Evolutionary conservation across 2,329 filamentous ascomycete species (phyloP), one percentile per base, ranked within the genome.

Genomic region (Scedosporium dehoogii): DNA sequence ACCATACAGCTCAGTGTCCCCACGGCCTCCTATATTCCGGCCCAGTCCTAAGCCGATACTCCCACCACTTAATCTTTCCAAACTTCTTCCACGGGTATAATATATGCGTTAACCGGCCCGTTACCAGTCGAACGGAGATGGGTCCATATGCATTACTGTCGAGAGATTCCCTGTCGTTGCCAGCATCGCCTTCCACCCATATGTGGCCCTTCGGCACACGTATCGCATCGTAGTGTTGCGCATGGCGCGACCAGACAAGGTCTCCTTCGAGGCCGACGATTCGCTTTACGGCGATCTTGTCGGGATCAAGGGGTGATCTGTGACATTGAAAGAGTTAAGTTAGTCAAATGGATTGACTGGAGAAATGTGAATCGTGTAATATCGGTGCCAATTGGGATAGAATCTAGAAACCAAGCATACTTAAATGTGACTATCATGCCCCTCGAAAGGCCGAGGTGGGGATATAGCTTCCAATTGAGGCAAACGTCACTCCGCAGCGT

Each of bases 81-180:
- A 82, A 79, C 74, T 84, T 82, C 63, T 77, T 75, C 66, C 80
- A 81, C 2, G 91, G 91, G 76, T 85, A 88, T 62, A 96, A 71
- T 38, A 96, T 81, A 71, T 86, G 85, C 12, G 87, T 84, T 21
- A 92, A 85, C 69, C 81, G 86, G 0, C 92, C 92, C 44, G 86
- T 85, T 42, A 97, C 83, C 66, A 97, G 72, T 62, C 83, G 84
- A 66, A 84, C 85, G 25, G 89, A 88, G 58, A 96, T 85, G 3
- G 94, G 91, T 1, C 94, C 94, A 73, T 96, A 97, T 12, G 85
- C 85, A 74, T 96, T 96, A 74, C 92, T 96, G 76, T 99, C 94
- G 64, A 87, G 73, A 12, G 64, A 63, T 23, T 62, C 55, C 25
- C 61, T 60, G 41, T 62, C 27, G 21, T 58, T 59, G 3, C 60